These are phyloP conservation scores for Penicillium sp. DNA, from an alignment of 2,329 filamentous ascomycete species.

Conservation along the genomic window DNA sequence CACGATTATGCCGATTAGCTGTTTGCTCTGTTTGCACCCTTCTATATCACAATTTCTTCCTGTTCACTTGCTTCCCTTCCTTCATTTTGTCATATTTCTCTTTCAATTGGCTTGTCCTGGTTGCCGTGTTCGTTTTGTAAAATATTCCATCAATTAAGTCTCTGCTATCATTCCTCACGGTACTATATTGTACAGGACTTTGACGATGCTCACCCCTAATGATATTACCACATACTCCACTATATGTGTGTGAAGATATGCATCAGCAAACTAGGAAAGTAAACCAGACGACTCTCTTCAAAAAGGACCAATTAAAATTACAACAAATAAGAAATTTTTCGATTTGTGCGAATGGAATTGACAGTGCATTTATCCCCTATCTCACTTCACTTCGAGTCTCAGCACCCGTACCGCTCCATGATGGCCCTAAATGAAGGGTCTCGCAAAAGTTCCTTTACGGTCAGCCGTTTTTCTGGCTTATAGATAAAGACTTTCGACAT, in stretches of 20 bases:
- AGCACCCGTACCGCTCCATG: slow-evolving; percentile 29
- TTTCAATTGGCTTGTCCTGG: not conserved
- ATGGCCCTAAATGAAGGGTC: slow-evolving; percentile 30
- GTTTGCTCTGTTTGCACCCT: slow-evolving; percentile 8
- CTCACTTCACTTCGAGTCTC: not conserved
- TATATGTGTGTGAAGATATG: not conserved
- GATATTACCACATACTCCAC: not conserved
- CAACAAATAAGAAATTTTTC: too few species aligned
- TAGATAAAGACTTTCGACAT: slow-evolving; percentile 27
- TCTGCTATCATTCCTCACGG: not conserved
- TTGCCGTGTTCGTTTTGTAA: not conserved
- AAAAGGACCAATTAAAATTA: too few species aligned
- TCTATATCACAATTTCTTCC: not conserved
- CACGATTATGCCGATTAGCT: slow-evolving; percentile 3
- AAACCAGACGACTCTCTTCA: too few species aligned
- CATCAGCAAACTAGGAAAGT: not conserved
- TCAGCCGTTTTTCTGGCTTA: slow-evolving; percentile 23
- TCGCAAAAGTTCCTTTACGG: slow-evolving; percentile 26
- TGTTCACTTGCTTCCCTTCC: not conserved
- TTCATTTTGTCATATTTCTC: too few species aligned
- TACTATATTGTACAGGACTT: not conserved
- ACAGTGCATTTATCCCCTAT: too few species aligned
- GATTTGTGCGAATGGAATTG: too few species aligned
- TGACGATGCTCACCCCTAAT: not conserved
- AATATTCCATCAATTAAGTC: not conserved